Evolutionary conservation across 1,284 basidiomycete genomes (phyloP).

Genomic region (Retiboletus flavoniger): DNA sequence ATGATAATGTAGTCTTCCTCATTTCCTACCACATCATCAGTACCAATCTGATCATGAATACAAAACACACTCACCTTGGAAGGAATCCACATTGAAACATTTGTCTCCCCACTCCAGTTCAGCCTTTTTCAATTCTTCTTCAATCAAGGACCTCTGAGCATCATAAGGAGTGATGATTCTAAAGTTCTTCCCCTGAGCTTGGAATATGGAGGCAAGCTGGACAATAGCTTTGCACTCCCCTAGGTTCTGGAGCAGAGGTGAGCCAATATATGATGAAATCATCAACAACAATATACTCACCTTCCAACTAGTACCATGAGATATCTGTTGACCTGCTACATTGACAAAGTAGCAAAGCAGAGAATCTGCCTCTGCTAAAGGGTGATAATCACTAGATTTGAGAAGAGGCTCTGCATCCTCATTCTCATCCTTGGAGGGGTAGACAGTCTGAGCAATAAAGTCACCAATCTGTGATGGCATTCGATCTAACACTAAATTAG

Average conservation of each 20-base stretch:
- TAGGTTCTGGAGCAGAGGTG: constrained; percentile 42
- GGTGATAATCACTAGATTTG: constrained; percentile 48
- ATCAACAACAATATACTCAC: constrained; percentile 33
- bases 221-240: constrained; percentile 48
- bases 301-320: constrained; percentile 43
- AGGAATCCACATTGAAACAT: constrained; percentile 67
- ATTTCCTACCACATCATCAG: constrained; percentile 44
- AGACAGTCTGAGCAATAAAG: constrained; percentile 65
- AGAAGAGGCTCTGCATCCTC: constrained; percentile 33
- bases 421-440: constrained; percentile 40
- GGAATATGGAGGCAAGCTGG: constrained; percentile 46
- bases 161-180: constrained; percentile 73
- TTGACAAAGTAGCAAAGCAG: constrained; percentile 55
- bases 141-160: constrained; percentile 54
- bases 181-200: constrained; percentile 44
- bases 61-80: constrained; percentile 48
- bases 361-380: constrained; percentile 36
- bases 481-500: constrained; percentile 48
- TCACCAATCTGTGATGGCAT: constrained; percentile 77
- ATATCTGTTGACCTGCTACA: constrained; percentile 42
- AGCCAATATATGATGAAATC: neutral
- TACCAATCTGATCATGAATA: constrained; percentile 3
- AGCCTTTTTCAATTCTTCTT: constrained; percentile 44
- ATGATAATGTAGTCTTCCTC: constrained; percentile 62
- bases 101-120: constrained; percentile 56